Evolutionary conservation across 2,329 filamentous ascomycete species (phyloP), one percentile per base, ranked within the genome.

Genomic region (Phaeosphaeriaceae sp.): DNA sequence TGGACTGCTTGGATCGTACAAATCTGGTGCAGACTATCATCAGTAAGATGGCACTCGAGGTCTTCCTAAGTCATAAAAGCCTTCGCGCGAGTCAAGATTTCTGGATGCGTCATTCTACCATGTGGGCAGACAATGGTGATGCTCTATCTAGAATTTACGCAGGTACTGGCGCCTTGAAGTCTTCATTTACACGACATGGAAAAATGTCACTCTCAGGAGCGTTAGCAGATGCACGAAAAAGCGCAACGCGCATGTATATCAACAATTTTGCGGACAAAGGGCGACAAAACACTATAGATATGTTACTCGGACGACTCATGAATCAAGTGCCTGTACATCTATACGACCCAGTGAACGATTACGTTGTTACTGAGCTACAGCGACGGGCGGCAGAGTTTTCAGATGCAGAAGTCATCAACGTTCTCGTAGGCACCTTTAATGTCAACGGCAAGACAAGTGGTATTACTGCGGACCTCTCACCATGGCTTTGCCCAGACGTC

Each of bases 71-170:
- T 12, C 91, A 96, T 60, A 82, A 87, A 52, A 83, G 81, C 20
- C 85, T 90, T 57, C 81, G 79, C 53, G 87, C 89, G 0, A 81
- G 82, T 8, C 83, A 87, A 0, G 92, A 97, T 66, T 92, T 97
- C 64, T 96, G 92, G 89, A 88, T 90, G 76, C 83, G 90, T 40
- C 94, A 99, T 75, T 92, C 91, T 7, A 94, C 86, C 52, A 81
- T 99, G 1, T 99, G 94, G 94, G 94, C 94, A 28, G 94, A 99
- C 73, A 97, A 97, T 67, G 94, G 94, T 17, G 94, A 99, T 76
- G 88, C 89, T 5, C 75, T 99, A 39, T 97, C 92, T 11, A 90
- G 91, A 66, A 97, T 97, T 20, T 99, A 99, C 70, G 94, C 94
- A 7, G 94, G 94, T 18, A 99, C 94, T 3, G 94, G 94, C 4